Percentiles rank a stretch among this genome's conserved stretches.
phyloP scores from a whole-genome alignment of 2,329 filamentous ascomycete species.

The Clarireedia homoeocarpa region DNA sequence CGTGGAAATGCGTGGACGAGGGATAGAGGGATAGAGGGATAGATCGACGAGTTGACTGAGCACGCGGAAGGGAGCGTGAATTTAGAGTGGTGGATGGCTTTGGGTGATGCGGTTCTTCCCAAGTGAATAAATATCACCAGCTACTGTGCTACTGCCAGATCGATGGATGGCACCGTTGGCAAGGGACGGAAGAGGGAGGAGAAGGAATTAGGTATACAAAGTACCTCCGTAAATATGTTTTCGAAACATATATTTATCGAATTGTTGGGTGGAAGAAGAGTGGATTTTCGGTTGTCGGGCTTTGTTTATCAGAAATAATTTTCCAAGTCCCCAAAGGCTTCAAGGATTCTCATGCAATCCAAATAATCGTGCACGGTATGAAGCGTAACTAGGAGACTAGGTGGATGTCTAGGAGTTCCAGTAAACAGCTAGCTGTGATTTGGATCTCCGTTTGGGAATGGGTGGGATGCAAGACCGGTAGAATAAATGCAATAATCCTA shows the following conservation, averaged over 20 bases:
- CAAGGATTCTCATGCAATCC: background rate
- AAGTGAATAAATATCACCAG: no score
- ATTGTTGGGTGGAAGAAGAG: no score
- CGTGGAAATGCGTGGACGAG: background rate
- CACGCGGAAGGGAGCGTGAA: no score
- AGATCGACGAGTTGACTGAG: background rate
- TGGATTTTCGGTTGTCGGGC: background rate
- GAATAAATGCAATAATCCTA: background rate
- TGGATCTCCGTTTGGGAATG: background rate
- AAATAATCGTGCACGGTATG: background rate
- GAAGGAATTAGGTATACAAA: no score
- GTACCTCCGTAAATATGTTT: no score
- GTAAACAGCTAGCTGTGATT: background rate
- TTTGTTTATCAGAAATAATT: background rate
- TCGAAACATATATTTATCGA: no score
- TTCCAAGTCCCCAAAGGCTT: background rate
- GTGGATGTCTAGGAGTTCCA: background rate
- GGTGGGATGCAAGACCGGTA: background rate
- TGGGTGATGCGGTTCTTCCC: no score
- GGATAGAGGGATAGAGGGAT: background rate
- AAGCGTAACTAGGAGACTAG: background rate
- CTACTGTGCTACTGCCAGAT: no score
- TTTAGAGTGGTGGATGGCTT: no score
- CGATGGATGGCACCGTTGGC: no score
- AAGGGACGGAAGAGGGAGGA: no score